phyloP scores from a whole-genome alignment of 176 grass and related monocot genomes.

The Paspalum vaginatum region DNA sequence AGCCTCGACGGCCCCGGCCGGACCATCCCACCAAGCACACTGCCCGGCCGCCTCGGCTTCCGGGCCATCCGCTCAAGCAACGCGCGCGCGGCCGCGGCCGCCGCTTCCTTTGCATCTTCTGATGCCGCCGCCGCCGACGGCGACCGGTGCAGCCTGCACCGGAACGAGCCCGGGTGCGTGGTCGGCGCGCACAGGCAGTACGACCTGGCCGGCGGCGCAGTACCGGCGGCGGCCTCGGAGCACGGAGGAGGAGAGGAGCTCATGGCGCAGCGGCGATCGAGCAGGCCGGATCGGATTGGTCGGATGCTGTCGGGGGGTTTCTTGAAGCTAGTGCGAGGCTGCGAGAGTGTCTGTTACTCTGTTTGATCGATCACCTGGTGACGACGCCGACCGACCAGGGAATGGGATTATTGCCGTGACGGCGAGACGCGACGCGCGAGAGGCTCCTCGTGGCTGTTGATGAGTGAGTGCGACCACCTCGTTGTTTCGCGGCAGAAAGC shows the following conservation, averaged over 20 bases:
- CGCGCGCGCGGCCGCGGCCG: background rate
- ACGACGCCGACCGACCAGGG: too few species aligned
- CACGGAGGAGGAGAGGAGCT: constrained; percentile 37
- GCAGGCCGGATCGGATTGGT: background rate
- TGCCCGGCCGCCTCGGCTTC: background rate
- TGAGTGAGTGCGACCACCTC: constrained; percentile 7
- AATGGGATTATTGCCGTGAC: too few species aligned
- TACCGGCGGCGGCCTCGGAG: background rate
- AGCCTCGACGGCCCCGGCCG: constrained; percentile 41
- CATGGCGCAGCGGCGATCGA: background rate
- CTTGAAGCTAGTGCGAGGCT: background rate
- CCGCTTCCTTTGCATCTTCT: background rate
- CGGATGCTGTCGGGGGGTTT: background rate
- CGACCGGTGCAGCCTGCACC: constrained; percentile 67
- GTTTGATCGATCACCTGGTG: too few species aligned
- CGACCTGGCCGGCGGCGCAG: background rate
- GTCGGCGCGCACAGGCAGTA: constrained; percentile 74
- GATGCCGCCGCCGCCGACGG: background rate
- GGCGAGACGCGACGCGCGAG: background rate
- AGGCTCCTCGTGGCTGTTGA: background rate
- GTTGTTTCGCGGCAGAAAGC: constrained; percentile 18
- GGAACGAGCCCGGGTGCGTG: constrained; percentile 73
- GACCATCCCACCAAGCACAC: background rate
- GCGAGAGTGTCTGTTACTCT: too few species aligned
- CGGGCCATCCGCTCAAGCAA: constrained; percentile 23